Evolutionary conservation across 495 filamentous ascomycete species (phyloP).

Genomic region (Coniosporium apollinis): DNA sequence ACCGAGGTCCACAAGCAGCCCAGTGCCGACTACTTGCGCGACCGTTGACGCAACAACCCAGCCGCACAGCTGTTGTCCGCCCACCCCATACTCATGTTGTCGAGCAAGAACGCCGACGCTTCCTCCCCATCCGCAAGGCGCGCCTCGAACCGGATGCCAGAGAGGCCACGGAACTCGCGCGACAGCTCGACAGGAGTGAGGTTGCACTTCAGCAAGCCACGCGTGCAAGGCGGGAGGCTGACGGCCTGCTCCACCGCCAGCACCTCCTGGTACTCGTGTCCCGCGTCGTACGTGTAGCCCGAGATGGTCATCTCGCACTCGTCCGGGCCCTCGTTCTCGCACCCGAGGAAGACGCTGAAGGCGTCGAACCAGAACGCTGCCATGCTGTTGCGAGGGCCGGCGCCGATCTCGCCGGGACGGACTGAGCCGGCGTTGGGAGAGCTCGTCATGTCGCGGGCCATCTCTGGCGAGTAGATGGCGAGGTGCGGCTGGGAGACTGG

Average conservation of each 20-base stretch:
- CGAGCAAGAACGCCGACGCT: slow-evolving; percentile 25
- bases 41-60: slow-evolving; percentile 14
- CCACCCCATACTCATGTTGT: slow-evolving; percentile 26
- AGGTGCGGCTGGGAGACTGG: slow-evolving; percentile 26
- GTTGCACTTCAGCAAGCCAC: slow-evolving; percentile 18
- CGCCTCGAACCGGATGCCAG: slow-evolving; percentile 27
- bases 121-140: slow-evolving; percentile 14
- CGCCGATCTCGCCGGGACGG: slow-evolving; percentile 27
- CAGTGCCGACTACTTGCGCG: slow-evolving; percentile 8
- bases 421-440: slow-evolving; percentile 19
- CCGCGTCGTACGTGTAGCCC: slow-evolving; percentile 20
- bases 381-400: slow-evolving; percentile 21
- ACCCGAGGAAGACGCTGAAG: slow-evolving; percentile 24
- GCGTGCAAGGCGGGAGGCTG: slow-evolving; percentile 20
- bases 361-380: slow-evolving; percentile 31
- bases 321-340: slow-evolving; percentile 22
- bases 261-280: slow-evolving; percentile 9
- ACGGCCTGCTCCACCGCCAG: slow-evolving; percentile 19
- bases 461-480: slow-evolving; percentile 22
- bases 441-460: slow-evolving; percentile 9
- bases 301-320: slow-evolving; percentile 24
- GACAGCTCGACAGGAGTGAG: slow-evolving; percentile 21
- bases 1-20: too few relatives aligned
- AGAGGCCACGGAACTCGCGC: slow-evolving; percentile 19
- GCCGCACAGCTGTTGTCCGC: slow-evolving; percentile 29